A percentile compares a stretch with the other conserved stretches of the same genome.
Conservation (phyloP, 305 asterid genomes). For the Fraxinus nigra region DNA sequence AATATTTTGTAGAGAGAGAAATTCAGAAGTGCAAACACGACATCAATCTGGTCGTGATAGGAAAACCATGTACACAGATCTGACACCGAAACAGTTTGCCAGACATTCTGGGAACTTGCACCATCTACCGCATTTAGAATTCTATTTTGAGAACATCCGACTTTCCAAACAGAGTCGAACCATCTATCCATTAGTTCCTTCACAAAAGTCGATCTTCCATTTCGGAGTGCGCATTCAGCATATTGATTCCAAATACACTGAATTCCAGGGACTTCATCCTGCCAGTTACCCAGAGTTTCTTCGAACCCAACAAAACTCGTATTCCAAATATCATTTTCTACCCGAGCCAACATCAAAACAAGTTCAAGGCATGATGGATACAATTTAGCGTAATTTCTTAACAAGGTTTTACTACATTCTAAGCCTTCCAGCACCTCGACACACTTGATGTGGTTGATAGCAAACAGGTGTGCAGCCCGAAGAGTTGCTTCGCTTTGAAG, state of each 20-base stretch:
- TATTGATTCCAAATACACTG: slow-evolving; percentile 56
- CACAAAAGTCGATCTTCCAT: slow-evolving; percentile 28
- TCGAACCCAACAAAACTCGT: slow-evolving; percentile 39
- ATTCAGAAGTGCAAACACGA: slow-evolving; percentile 42
- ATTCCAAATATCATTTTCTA: slow-evolving; percentile 27
- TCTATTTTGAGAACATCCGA: slow-evolving; percentile 14
- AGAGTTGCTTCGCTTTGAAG: slow-evolving; percentile 39
- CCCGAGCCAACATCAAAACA: slow-evolving; percentile 40
- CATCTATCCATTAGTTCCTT: slow-evolving; percentile 44
- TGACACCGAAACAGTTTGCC: slow-evolving; percentile 22
- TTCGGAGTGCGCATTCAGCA: slow-evolving; percentile 34
- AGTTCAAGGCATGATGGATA: slow-evolving; percentile 54
- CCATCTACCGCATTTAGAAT: slow-evolving; percentile 6
- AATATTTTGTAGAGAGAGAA: slow-evolving; percentile 37
- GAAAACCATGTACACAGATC: slow-evolving; percentile 32
- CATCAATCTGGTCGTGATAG: slow-evolving; percentile 24
- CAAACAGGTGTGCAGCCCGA: slow-evolving; percentile 39
- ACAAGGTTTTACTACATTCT: slow-evolving; percentile 35
- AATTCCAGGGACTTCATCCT: slow-evolving; percentile 37
- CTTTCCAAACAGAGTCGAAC: slow-evolving; percentile 28
- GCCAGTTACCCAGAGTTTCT: slow-evolving; percentile 44
- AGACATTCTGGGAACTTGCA: slow-evolving; percentile 10
- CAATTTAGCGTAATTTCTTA: slow-evolving; percentile 34
- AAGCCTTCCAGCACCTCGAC: slow-evolving; percentile 41
- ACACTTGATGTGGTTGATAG: slow-evolving; percentile 47